phyloP scores from a whole-genome alignment of 257 asterid species.

The Nicotiana paniculata region DNA sequence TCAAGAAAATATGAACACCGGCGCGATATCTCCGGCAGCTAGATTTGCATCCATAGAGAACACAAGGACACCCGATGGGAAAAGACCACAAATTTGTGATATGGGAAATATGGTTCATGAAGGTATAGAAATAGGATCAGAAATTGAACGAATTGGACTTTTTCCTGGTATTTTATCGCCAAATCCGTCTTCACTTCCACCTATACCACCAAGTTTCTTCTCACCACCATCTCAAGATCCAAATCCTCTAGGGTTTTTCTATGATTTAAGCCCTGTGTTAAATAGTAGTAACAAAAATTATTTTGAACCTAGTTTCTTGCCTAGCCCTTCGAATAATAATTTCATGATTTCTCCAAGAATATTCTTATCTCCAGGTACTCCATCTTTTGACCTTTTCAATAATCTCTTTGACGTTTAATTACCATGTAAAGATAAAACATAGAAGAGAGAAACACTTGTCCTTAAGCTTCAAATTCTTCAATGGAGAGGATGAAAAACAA shows the following conservation, averaged over 20 bases:
- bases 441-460: not conserved
- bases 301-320: conserved; percentile 35
- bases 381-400: conserved; percentile 54
- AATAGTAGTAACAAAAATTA: conserved; percentile 40
- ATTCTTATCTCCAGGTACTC: conserved; percentile 59
- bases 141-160: conserved; percentile 31
- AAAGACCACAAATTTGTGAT: conserved; percentile 14
- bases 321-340: conserved; percentile 48
- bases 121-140: conserved; percentile 30
- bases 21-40: conserved; percentile 77
- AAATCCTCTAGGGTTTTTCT: conserved; percentile 43
- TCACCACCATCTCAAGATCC: conserved; percentile 45
- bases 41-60: conserved; percentile 72
- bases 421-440: not conserved
- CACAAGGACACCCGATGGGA: conserved; percentile 36
- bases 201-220: conserved; percentile 65
- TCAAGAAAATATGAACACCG: conserved; percentile 17
- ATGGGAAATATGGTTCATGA: conserved; percentile 18
- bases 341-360: conserved; percentile 50
- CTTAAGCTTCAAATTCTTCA: not conserved
- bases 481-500: not conserved
- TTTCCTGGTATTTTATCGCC: conserved; percentile 84
- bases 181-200: conserved; percentile 69
- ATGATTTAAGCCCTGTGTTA: conserved; percentile 71
- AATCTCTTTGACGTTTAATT: conserved; percentile 48